These are phyloP conservation scores for Puya raimondii DNA, from an alignment of 176 grass and related monocot genomes.

Conservation along the genomic window DNA sequence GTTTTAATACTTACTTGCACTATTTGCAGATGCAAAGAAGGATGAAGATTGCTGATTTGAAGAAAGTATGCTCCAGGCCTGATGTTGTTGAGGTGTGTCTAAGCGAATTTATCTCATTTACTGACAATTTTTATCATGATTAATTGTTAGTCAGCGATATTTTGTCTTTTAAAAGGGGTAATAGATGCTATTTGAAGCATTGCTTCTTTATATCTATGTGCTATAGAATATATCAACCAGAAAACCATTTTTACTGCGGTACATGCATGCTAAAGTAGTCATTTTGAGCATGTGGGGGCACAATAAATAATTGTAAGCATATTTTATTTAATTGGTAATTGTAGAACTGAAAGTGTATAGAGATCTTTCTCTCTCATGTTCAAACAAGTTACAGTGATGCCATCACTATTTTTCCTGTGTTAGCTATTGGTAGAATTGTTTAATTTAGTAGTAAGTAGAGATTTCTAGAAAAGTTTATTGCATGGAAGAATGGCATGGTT, in stretches of 20 bases:
- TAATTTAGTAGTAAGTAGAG: too few relatives aligned
- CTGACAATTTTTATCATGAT: background rate
- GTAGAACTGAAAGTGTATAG: too few relatives aligned
- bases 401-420: too few relatives aligned
- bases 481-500: too few relatives aligned
- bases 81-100: conserved; percentile 75
- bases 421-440: too few relatives aligned
- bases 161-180: background rate
- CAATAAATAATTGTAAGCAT: too few relatives aligned
- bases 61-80: conserved; percentile 74
- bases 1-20: background rate
- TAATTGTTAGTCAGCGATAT: background rate
- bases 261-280: too few relatives aligned
- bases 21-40: conserved; percentile 48
- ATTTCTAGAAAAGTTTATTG: too few relatives aligned
- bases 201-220: background rate
- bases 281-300: too few relatives aligned
- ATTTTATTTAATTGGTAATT: too few relatives aligned
- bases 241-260: background rate
- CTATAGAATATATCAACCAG: background rate
- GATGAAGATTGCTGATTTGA: conserved; percentile 93
- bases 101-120: background rate
- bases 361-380: too few relatives aligned
- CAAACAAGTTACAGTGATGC: too few relatives aligned
- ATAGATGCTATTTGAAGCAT: background rate